Evolutionary conservation across 495 filamentous ascomycete genomes (phyloP).

Genomic region (Ramalina intermedia): DNA sequence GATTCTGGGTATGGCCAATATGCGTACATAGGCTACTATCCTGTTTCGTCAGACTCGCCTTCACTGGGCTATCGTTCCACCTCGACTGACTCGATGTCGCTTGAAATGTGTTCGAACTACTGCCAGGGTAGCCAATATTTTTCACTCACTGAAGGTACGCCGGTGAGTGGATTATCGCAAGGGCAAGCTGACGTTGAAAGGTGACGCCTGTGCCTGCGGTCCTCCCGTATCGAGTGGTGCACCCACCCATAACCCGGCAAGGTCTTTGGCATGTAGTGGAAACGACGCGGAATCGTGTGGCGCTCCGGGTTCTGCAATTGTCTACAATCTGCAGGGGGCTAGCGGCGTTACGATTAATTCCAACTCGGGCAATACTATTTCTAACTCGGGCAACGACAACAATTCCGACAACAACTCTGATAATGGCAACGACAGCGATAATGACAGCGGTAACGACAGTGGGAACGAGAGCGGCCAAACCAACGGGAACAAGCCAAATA

Average conservation of each 20-base stretch:
- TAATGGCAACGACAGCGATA: too few species aligned
- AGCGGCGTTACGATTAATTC: too few species aligned
- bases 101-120: conserved; percentile 7
- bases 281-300: conserved; percentile 4
- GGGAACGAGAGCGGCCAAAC: too few species aligned
- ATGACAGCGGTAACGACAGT: too few species aligned
- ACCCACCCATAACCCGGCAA: neutral
- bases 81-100: conserved; percentile 2
- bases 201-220: neutral
- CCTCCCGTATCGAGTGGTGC: neutral
- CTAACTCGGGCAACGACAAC: too few species aligned
- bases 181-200: neutral
- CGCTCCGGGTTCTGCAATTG: neutral
- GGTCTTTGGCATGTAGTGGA: conserved; percentile 1
- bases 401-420: too few species aligned
- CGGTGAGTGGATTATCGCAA: neutral
- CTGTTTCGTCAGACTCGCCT: neutral
- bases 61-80: neutral
- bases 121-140: conserved; percentile 8
- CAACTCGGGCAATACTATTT: too few species aligned
- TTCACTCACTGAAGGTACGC: conserved; percentile 5
- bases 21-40: neutral
- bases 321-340: neutral
- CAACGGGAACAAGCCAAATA: too few species aligned
- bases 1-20: neutral